phyloP scores from a whole-genome alignment of 768 basidiomycete species.

The Trametes villosa region DNA sequence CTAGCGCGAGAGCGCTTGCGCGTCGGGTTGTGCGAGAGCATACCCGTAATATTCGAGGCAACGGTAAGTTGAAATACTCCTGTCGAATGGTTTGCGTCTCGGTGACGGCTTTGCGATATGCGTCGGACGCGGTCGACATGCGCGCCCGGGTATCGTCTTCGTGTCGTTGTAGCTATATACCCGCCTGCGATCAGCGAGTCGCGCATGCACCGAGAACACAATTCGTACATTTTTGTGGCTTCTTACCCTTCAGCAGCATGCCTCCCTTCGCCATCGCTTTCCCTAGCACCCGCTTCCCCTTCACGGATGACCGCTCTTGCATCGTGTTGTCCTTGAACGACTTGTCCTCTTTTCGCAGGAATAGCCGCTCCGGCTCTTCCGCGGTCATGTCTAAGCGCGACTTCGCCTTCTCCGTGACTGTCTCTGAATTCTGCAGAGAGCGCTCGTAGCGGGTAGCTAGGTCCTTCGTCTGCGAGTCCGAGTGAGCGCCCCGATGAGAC shows the following conservation, averaged over 20 bases:
- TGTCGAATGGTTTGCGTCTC: slow-evolving; percentile 91
- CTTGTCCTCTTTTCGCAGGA: slow-evolving; percentile 95
- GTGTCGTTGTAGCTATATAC: slow-evolving; percentile 81
- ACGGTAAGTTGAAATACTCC: slow-evolving; percentile 97
- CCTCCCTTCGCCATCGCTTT: slow-evolving; percentile 94
- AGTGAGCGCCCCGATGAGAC: no score
- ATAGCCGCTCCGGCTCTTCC: slow-evolving; percentile 91
- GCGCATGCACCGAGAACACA: no score
- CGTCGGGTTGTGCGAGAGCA: no score
- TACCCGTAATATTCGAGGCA: slow-evolving; percentile 91
- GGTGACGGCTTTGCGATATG: slow-evolving; percentile 86
- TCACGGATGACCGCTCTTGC: slow-evolving; percentile 61
- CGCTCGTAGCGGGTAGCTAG: slow-evolving; percentile 87
- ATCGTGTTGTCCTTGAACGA: slow-evolving; percentile 80
- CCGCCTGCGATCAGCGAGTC: no score
- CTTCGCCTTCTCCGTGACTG: slow-evolving; percentile 87
- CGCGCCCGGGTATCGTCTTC: slow-evolving; percentile 92
- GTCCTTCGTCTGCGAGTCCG: slow-evolving; percentile 90
- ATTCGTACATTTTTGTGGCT: slow-evolving; percentile 83
- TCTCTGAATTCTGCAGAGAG: slow-evolving; percentile 85
- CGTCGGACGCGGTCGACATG: slow-evolving; percentile 85
- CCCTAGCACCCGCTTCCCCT: slow-evolving; percentile 82
- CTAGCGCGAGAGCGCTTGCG: no score
- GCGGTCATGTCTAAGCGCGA: slow-evolving; percentile 83
- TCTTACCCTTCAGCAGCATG: slow-evolving; percentile 87